These are phyloP conservation scores for Oryza officinalis DNA, from an alignment of 176 grass and related monocot species.

Conservation along the genomic window DNA sequence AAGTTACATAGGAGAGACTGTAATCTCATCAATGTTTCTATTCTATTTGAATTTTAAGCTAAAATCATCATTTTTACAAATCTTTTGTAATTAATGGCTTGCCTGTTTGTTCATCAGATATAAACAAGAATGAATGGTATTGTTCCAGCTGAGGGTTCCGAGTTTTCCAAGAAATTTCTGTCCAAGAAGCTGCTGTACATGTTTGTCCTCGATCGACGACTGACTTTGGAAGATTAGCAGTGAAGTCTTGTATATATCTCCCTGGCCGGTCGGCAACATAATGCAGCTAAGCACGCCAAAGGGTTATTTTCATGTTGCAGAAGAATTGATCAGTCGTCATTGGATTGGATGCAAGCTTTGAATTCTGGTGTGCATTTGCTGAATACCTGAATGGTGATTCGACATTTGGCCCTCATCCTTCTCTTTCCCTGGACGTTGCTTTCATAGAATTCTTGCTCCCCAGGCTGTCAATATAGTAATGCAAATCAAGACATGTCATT, in stretches of 20 bases:
- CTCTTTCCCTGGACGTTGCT: conserved; percentile 5
- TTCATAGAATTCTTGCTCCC: conserved; percentile 20
- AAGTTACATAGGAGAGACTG: background rate
- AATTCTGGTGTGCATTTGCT: background rate
- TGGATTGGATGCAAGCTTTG: background rate
- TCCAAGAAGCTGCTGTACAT: conserved; percentile 2
- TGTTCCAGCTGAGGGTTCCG: background rate
- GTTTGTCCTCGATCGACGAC: background rate
- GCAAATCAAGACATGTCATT: conserved; percentile 17
- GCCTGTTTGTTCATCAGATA: too few species aligned
- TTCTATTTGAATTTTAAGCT: background rate
- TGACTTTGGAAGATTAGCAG: conserved; percentile 25
- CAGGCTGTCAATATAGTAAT: conserved; percentile 35
- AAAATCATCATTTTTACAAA: background rate
- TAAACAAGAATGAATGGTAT: background rate
- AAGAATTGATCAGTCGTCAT: conserved; percentile 12
- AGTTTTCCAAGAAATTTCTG: conserved; percentile 19
- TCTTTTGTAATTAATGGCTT: background rate
- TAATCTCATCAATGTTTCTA: background rate
- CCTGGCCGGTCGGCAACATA: background rate
- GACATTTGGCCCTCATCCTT: conserved; percentile 16
- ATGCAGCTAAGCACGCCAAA: background rate
- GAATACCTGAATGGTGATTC: background rate
- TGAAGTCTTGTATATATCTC: conserved; percentile 14
- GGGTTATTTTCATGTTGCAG: conserved; percentile 19